Percentiles rank a stretch among this genome's conserved stretches.
These are phyloP conservation scores for Coemansia sp. DNA, from an alignment of 192 early-diverging fungal species.

Conservation along the genomic window DNA sequence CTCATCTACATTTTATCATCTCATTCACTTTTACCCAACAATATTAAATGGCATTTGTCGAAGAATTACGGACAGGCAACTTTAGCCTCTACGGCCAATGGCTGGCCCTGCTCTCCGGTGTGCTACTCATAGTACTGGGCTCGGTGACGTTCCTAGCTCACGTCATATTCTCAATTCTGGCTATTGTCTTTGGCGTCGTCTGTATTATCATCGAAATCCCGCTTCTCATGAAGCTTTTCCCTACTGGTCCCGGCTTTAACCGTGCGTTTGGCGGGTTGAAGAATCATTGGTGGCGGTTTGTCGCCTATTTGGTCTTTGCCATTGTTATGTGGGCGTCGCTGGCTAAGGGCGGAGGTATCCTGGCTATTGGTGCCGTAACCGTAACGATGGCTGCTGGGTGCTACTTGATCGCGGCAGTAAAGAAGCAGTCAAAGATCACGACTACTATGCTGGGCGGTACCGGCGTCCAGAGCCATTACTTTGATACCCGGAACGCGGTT, in stretches of 20 bases:
- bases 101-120: slow-evolving; percentile 45
- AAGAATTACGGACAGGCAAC: slow-evolving; percentile 50
- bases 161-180: slow-evolving; percentile 53
- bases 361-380: slow-evolving; percentile 52
- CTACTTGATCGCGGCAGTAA: slow-evolving; percentile 53
- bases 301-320: slow-evolving; percentile 53
- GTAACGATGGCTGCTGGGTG: slow-evolving; percentile 43
- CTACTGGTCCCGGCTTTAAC: slow-evolving; percentile 47
- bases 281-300: slow-evolving; percentile 56
- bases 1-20: slow-evolving; percentile 1
- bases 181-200: slow-evolving; percentile 53
- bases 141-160: slow-evolving; percentile 51
- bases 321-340: slow-evolving; percentile 58
- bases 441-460: slow-evolving; percentile 41
- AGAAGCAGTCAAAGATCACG: slow-evolving; percentile 51
- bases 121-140: slow-evolving; percentile 54
- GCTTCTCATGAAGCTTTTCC: slow-evolving; percentile 40
- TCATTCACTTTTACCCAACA: neutral
- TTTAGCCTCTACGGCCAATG: slow-evolving; percentile 54
- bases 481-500: slow-evolving; percentile 30
- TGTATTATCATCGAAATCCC: slow-evolving; percentile 54
- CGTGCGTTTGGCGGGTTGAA: slow-evolving; percentile 38
- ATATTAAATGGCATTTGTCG: slow-evolving; percentile 42
- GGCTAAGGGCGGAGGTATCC: slow-evolving; percentile 44
- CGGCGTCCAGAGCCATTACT: slow-evolving; percentile 31